Percentiles rank a stretch among this genome's conserved stretches.
These are phyloP conservation scores for Anthracocystis panici-leucophaei DNA, from an alignment of 1,284 basidiomycete species.

Conservation along the genomic window DNA sequence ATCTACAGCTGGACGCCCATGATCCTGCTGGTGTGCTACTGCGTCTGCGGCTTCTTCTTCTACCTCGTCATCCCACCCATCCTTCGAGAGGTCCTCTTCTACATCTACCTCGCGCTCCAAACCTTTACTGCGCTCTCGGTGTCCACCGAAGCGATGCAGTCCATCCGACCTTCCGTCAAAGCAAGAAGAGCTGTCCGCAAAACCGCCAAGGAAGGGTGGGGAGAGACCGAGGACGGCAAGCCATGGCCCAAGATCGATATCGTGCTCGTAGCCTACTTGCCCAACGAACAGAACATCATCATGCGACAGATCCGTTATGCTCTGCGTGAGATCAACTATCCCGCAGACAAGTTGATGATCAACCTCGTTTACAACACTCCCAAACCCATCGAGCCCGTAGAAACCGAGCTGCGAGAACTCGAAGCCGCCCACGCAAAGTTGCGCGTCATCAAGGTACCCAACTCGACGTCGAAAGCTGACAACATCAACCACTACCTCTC, in stretches of 20 bases:
- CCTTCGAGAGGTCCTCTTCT: conserved; percentile 56
- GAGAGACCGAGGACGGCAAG: conserved; percentile 46
- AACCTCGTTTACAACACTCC: conserved; percentile 66
- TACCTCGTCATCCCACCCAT: conserved; percentile 55
- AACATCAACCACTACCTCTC: conserved; percentile 65
- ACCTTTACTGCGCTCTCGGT: conserved; percentile 57
- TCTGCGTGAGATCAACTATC: conserved; percentile 61
- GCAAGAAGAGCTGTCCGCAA: conserved; percentile 52
- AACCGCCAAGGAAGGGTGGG: conserved; percentile 51
- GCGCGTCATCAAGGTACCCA: conserved; percentile 60
- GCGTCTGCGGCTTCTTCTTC: conserved; percentile 51
- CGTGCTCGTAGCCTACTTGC: conserved; percentile 61
- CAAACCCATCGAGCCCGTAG: conserved; percentile 56
- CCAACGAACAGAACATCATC: conserved; percentile 65
- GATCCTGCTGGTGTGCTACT: conserved; percentile 47
- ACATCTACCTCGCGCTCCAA: conserved; percentile 49
- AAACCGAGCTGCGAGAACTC: conserved; percentile 50
- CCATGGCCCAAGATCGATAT: conserved; percentile 59
- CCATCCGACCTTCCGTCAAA: conserved; percentile 53
- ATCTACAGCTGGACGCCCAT: conserved; percentile 56
- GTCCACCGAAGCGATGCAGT: conserved; percentile 58
- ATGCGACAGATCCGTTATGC: conserved; percentile 60
- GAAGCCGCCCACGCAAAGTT: conserved; percentile 44
- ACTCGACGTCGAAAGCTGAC: conserved; percentile 61
- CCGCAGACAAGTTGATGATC: conserved; percentile 54